phyloP scores from a whole-genome alignment of 495 filamentous ascomycete species.

The Trichoderma orchidacearum region DNA sequence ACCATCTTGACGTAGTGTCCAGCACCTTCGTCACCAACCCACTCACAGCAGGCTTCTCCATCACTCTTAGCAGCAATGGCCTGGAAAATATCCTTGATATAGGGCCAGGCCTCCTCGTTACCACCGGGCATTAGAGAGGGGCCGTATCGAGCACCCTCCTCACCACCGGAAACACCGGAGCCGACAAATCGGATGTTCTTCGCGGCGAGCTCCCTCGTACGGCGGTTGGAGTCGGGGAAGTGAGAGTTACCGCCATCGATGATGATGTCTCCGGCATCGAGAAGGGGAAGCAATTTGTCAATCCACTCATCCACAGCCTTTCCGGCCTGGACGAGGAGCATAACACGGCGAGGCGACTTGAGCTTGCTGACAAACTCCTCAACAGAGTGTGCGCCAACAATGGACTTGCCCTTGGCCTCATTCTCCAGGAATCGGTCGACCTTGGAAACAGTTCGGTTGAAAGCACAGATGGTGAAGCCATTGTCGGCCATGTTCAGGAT shows the following conservation, averaged over 20 bases:
- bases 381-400: conserved; percentile 85
- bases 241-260: conserved; percentile 99
- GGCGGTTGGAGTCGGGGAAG: conserved; percentile 96
- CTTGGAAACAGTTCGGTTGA: conserved; percentile 95
- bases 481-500: conserved; percentile 97
- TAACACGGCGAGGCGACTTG: conserved; percentile 89
- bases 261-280: conserved; percentile 92
- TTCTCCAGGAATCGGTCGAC: conserved; percentile 90
- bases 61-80: conserved; percentile 94
- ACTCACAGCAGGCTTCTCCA: conserved; percentile 93
- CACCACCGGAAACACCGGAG: conserved; percentile 94
- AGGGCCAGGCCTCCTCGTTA: conserved; percentile 94
- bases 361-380: conserved; percentile 91
- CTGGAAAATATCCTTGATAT: conserved; percentile 98
- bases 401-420: conserved; percentile 88
- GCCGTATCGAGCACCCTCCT: conserved; percentile 96
- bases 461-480: conserved; percentile 89
- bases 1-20: conserved; percentile 99
- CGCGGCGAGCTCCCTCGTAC: conserved; percentile 63
- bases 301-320: conserved; percentile 98
- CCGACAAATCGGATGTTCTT: conserved; percentile 97
- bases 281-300: conserved; percentile 77
- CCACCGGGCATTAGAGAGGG: conserved; percentile 98
- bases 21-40: conserved; percentile 98
- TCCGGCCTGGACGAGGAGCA: conserved; percentile 97